Conservation (phyloP, 2,329 filamentous ascomycete genomes). For the Fusarium sp. region DNA sequence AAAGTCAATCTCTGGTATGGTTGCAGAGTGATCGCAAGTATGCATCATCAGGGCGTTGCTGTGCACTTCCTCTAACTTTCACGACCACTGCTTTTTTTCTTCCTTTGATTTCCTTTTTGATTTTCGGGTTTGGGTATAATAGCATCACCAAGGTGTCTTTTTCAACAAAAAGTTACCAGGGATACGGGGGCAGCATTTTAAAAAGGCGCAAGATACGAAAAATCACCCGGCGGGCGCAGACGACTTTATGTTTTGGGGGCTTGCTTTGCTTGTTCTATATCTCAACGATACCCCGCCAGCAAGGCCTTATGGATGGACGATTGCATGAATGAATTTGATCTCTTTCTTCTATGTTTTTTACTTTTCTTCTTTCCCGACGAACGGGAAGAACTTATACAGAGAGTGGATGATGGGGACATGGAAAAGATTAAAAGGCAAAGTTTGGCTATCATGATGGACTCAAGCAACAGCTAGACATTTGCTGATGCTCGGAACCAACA, state of each 20-base stretch:
- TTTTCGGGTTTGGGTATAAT: constrained; percentile 35
- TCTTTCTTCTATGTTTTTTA: neutral
- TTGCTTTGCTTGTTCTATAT: constrained; percentile 50
- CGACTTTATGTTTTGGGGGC: constrained; percentile 44
- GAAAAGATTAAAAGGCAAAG: neutral
- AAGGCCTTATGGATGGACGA: constrained; percentile 45
- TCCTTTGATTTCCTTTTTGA: constrained; percentile 6
- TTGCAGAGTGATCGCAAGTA: constrained; percentile 22
- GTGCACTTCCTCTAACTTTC: constrained; percentile 26
- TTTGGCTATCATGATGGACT: neutral
- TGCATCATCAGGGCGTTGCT: constrained; percentile 29
- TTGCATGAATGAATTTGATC: constrained; percentile 37
- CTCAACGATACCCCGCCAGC: constrained; percentile 53
- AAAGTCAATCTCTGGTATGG: neutral
- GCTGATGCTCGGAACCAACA: constrained; percentile 7
- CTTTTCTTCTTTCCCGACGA: neutral
- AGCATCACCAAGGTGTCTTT: constrained; percentile 49
- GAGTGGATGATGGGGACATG: neutral
- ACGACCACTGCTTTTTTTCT: constrained; percentile 12
- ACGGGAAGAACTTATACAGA: constrained; percentile 6
- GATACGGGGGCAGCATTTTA: constrained; percentile 39
- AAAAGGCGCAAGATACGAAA: constrained; percentile 40
- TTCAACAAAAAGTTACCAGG: constrained; percentile 55
- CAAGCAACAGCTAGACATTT: neutral
- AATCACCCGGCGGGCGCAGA: constrained; percentile 42